A percentile compares a stretch with the other conserved stretches of the same genome.
Conservation (phyloP, 176 grass and related monocot species). For the Aegilops longissima region DNA sequence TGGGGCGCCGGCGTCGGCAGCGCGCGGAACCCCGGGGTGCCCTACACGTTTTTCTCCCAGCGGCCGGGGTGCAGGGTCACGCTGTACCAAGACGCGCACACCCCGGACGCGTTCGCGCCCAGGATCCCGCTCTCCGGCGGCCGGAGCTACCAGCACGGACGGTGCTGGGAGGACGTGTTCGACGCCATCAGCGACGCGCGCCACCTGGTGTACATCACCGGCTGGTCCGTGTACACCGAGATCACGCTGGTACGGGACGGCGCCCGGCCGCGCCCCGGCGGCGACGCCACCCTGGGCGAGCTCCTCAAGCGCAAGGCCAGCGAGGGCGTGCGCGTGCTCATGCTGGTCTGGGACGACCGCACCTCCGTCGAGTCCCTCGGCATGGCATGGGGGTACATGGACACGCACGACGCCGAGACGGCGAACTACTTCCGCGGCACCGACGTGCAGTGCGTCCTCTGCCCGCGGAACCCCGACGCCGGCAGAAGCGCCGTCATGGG, state of each 20-base stretch:
- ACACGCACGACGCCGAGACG: slow-evolving; percentile 81
- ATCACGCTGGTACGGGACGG: slow-evolving; percentile 66
- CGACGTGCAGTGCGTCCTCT: slow-evolving; percentile 73
- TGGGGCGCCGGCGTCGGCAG: slow-evolving; percentile 59
- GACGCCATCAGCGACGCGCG: slow-evolving; percentile 74
- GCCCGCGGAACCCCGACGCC: slow-evolving; percentile 77
- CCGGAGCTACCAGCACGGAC: slow-evolving; percentile 39
- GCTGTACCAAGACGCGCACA: slow-evolving; percentile 83
- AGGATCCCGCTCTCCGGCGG: slow-evolving; percentile 75
- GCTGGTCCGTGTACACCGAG: slow-evolving; percentile 89
- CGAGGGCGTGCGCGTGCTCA: slow-evolving; percentile 74
- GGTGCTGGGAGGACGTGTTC: slow-evolving; percentile 94
- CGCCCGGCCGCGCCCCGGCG: slow-evolving; percentile 43
- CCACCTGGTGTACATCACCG: slow-evolving; percentile 78
- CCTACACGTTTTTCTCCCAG: slow-evolving; percentile 90
- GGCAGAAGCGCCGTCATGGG: slow-evolving; percentile 61
- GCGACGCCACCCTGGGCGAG: slow-evolving; percentile 74
- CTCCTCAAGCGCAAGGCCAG: slow-evolving; percentile 85
- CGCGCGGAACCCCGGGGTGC: slow-evolving; percentile 59
- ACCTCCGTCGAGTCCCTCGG: slow-evolving; percentile 60
- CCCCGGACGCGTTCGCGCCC: slow-evolving; percentile 73
- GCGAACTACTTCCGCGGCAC: slow-evolving; percentile 49
- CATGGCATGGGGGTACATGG: slow-evolving; percentile 67
- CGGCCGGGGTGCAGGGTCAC: slow-evolving; percentile 82
- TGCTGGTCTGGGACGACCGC: slow-evolving; percentile 96